Evolutionary conservation across 1,139 yeast species (phyloP), one percentile per base, ranked within the genome.

Genomic region (Taphrina flavorubra): DNA sequence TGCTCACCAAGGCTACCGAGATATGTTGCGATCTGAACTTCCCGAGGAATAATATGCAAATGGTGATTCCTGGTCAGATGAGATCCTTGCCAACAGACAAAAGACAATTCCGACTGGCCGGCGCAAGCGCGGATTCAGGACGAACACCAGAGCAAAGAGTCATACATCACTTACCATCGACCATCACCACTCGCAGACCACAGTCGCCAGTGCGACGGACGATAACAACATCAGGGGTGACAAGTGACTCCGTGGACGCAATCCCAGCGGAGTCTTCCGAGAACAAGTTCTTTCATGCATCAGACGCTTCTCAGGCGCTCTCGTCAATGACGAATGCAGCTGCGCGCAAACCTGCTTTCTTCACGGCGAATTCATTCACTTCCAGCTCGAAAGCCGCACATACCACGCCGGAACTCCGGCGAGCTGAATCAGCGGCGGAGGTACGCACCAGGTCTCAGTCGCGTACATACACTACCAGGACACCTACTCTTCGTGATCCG

Each of bases 351-450:
- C 67, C 67, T 10, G 44, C 67, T 0, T 63, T 63, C 56, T 55
- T 63, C 40, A 55, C 67, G 6, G 67, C 67, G 6, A 42, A 56
- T 34, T 63, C 67, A 25, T 63, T 42, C 47, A 51, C 67, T 11
- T 40, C 46, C 11, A 47, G 31, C 13, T n/a, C 61, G 1, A 63
- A 46, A 37, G 34, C 47, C 2, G 34, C 11, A 11, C 18, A 16
- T 11, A 37, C 46, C 13, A 36, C 53, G 5, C 67, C 67, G 7
- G 61, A 53, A 8, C 36, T 63, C 13, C 49, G 55, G 1, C 42
- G 61, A 18, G 61, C 61, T 6, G 67, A 51, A 14, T 63, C 67
- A 2, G 67, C 67, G 20, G 44, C 18, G 10, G 61, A 36, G n/a
- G 16, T 44, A 2, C 51, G 42, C 10, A 25, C 42, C 42, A 20